phyloP scores from a whole-genome alignment of 2,329 filamentous ascomycete species.

The Neofusicoccum parvum region DNA sequence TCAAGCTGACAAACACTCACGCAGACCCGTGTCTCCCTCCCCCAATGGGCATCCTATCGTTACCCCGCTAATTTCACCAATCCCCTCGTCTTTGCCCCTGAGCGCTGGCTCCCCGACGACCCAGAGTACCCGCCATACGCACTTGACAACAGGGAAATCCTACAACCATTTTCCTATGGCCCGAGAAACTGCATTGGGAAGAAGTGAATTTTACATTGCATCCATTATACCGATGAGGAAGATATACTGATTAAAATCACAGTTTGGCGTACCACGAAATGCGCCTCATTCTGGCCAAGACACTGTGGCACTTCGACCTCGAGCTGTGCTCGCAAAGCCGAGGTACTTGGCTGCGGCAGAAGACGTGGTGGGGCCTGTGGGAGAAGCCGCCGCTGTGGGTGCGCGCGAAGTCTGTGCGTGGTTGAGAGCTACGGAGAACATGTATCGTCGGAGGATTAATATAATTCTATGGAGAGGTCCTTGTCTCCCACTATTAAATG shows the following conservation, averaged over 20 bases:
- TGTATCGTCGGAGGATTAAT: too few relatives aligned
- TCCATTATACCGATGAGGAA: neutral
- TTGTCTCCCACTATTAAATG: too few relatives aligned
- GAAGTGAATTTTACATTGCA: slow-evolving; percentile 30
- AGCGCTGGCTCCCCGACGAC: slow-evolving; percentile 42
- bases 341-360: slow-evolving; percentile 29
- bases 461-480: too few relatives aligned
- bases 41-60: slow-evolving; percentile 17
- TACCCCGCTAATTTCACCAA: slow-evolving; percentile 36
- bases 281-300: slow-evolving; percentile 43
- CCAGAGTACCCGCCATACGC: slow-evolving; percentile 23
- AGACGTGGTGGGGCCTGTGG: slow-evolving; percentile 41
- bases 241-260: neutral
- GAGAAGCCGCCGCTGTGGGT: slow-evolving; percentile 37
- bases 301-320: slow-evolving; percentile 43
- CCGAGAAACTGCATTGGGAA: slow-evolving; percentile 42
- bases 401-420: slow-evolving; percentile 25
- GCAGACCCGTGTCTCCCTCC: slow-evolving; percentile 29
- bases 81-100: slow-evolving; percentile 40
- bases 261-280: slow-evolving; percentile 44
- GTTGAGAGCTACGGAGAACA: too few relatives aligned
- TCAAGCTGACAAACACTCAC: neutral
- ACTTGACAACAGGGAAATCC: slow-evolving; percentile 35
- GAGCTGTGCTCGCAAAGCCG: slow-evolving; percentile 34
- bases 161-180: slow-evolving; percentile 50